Conservation (phyloP, 371 early-diverging fungal genomes). For the Apophysomyces trapeziformis region DNA sequence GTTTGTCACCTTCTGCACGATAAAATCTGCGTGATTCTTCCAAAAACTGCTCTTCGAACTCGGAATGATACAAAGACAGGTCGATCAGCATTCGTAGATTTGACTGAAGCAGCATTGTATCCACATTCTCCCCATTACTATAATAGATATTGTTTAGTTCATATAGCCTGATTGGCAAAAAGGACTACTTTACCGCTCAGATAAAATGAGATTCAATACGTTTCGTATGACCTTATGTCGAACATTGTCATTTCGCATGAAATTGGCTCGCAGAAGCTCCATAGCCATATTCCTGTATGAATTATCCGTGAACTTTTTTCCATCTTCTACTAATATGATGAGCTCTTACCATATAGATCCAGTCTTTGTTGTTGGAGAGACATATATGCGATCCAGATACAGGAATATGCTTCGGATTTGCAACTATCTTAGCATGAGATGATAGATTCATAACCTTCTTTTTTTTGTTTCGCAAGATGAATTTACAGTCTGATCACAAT, state of each 20-base stretch:
- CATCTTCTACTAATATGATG: not conserved
- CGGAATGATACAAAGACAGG: constrained; percentile 71
- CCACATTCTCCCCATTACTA: constrained; percentile 52
- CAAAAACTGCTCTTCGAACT: constrained; percentile 73
- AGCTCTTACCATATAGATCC: constrained; percentile 69
- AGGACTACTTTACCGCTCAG: constrained; percentile 53
- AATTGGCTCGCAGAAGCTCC: constrained; percentile 68
- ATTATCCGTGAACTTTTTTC: not conserved
- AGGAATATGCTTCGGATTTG: constrained; percentile 86
- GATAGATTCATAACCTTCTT: not conserved
- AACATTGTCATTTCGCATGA: constrained; percentile 56
- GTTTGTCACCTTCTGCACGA: constrained; percentile 64
- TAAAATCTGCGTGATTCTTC: constrained; percentile 72
- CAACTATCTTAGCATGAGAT: constrained; percentile 40
- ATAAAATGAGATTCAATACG: constrained; percentile 57
- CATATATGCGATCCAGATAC: constrained; percentile 91
- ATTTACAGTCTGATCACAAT: constrained; percentile 73
- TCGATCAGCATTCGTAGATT: constrained; percentile 81
- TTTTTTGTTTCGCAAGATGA: not conserved
- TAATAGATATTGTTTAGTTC: not conserved
- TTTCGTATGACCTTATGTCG: constrained; percentile 57
- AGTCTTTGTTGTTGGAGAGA: constrained; percentile 68
- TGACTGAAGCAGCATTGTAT: constrained; percentile 59
- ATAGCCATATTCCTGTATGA: constrained; percentile 76
- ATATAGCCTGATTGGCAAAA: not conserved